phyloP scores from a whole-genome alignment of 2,329 filamentous ascomycete species.

The Venturia pyrina region DNA sequence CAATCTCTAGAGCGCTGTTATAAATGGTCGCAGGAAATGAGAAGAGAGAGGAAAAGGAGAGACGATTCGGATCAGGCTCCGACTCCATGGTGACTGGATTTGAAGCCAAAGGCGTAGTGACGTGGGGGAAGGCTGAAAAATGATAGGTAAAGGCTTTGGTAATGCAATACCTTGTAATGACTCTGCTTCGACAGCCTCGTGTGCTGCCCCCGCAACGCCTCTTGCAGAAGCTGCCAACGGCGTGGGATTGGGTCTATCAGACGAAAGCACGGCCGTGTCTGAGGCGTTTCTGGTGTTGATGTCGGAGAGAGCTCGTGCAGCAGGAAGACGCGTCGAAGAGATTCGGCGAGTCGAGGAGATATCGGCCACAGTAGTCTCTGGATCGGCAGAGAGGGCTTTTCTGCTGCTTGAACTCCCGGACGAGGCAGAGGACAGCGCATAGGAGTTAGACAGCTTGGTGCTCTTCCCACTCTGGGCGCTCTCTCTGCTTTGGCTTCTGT shows the following conservation, averaged over 20 bases:
- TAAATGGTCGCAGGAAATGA: constrained; percentile 53
- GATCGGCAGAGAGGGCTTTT: constrained; percentile 51
- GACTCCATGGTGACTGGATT: constrained; percentile 22
- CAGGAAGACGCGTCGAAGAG: neutral
- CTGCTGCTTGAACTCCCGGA: constrained; percentile 29
- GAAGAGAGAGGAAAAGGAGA: constrained; percentile 65
- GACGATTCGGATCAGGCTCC: constrained; percentile 46
- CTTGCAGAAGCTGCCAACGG: neutral
- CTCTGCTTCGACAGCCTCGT: constrained; percentile 54
- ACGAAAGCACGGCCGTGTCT: neutral
- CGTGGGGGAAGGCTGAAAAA: constrained; percentile 15
- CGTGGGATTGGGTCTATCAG: constrained; percentile 1
- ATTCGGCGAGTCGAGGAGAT: neutral
- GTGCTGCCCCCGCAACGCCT: constrained; percentile 20
- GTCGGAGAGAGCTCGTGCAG: constrained; percentile 1
- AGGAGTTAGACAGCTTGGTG: constrained; percentile 19
- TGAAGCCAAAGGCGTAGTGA: constrained; percentile 28
- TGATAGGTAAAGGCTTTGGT: neutral
- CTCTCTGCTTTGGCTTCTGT: constrained; percentile 22
- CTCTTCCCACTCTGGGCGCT: constrained; percentile 25
- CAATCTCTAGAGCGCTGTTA: constrained; percentile 40
- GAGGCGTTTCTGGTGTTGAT: neutral
- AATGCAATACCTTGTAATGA: constrained; percentile 25
- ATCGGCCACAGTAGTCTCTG: constrained; percentile 39
- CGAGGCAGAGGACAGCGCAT: constrained; percentile 39